A percentile compares a stretch with the other conserved stretches of the same genome.
These are phyloP conservation scores for Fusarium sp. DNA, from an alignment of 2,329 filamentous ascomycete species.

Conservation along the genomic window DNA sequence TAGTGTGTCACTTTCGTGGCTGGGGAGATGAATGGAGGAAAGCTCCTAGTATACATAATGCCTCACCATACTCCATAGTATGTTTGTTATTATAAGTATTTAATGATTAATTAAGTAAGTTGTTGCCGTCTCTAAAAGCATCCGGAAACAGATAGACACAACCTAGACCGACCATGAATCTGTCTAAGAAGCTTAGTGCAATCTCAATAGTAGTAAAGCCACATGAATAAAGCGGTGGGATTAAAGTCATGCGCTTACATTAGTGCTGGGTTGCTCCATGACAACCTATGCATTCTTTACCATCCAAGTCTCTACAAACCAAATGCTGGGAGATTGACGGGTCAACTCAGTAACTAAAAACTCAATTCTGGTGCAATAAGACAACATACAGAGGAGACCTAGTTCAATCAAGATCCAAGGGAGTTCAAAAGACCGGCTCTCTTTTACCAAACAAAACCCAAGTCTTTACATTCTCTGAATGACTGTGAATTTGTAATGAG, in stretches of 20 bases:
- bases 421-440: too few relatives aligned
- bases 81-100: background rate
- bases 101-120: too few relatives aligned
- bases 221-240: background rate
- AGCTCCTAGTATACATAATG: background rate
- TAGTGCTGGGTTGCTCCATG: background rate
- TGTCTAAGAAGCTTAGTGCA: background rate
- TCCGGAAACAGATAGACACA: background rate
- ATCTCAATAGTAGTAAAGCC: background rate
- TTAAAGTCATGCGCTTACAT: background rate
- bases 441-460: too few relatives aligned
- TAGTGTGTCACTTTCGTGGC: background rate
- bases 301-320: background rate
- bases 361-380: background rate
- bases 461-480: too few relatives aligned
- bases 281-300: constrained; percentile 4
- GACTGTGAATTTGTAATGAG: too few relatives aligned
- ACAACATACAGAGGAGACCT: background rate
- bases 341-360: background rate
- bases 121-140: background rate
- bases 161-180: background rate
- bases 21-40: background rate
- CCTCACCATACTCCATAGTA: background rate
- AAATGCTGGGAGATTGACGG: background rate
- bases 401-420: too few relatives aligned